Percentiles rank a stretch among this genome's conserved stretches.
These are phyloP conservation scores for Saxophila tyrrhenica DNA, from an alignment of 495 filamentous ascomycete species.

Conservation along the genomic window DNA sequence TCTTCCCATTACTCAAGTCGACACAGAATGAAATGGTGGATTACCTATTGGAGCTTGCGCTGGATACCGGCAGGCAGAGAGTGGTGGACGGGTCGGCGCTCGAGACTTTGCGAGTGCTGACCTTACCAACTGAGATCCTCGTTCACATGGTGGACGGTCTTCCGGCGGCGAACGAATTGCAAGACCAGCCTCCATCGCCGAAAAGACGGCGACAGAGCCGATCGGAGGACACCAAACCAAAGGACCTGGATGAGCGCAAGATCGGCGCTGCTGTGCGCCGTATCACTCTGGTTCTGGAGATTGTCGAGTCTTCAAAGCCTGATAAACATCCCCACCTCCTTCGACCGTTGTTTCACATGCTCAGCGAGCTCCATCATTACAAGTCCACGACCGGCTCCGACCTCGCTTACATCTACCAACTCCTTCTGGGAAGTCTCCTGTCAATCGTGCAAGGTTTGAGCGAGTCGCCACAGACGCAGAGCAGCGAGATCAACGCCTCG, in stretches of 20 bases:
- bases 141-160: slow-evolving; percentile 56
- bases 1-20: slow-evolving; percentile 59
- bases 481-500: slow-evolving; percentile 42
- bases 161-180: slow-evolving; percentile 51
- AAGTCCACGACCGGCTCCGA: slow-evolving; percentile 60
- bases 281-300: slow-evolving; percentile 76
- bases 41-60: slow-evolving; percentile 45
- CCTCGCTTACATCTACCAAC: slow-evolving; percentile 72
- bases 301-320: slow-evolving; percentile 66
- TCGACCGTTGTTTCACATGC: slow-evolving; percentile 62
- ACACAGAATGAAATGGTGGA: slow-evolving; percentile 46
- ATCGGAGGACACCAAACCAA: slow-evolving; percentile 38
- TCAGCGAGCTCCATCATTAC: slow-evolving; percentile 75
- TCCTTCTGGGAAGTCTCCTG: slow-evolving; percentile 64
- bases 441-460: slow-evolving; percentile 45
- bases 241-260: slow-evolving; percentile 39
- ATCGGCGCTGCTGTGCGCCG: slow-evolving; percentile 53
- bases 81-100: slow-evolving; percentile 40
- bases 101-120: slow-evolving; percentile 55
- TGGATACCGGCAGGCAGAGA: slow-evolving; percentile 24
- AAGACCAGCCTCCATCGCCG: slow-evolving; percentile 49
- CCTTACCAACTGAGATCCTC: slow-evolving; percentile 59
- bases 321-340: slow-evolving; percentile 62
- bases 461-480: slow-evolving; percentile 38
- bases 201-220: slow-evolving; percentile 70